Conservation (phyloP, 2,329 filamentous ascomycete species). For the Trichoderma sp. region DNA sequence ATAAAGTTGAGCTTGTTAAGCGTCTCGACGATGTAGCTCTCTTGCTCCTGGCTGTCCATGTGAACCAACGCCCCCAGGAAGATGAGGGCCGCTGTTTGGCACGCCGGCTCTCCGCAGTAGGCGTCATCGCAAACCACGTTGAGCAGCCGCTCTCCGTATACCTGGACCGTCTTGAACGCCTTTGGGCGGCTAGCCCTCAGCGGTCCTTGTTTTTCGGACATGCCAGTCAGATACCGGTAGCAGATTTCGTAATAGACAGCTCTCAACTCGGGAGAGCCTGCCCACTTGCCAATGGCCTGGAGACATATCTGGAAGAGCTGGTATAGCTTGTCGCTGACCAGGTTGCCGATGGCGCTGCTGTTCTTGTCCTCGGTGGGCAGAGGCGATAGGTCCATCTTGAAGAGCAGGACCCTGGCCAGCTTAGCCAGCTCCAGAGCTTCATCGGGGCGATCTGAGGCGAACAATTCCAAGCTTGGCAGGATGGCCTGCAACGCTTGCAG, state of each 20-base stretch:
- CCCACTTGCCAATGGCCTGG: conserved; percentile 73
- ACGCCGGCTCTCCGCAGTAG: conserved; percentile 77
- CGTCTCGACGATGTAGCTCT: conserved; percentile 73
- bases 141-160: conserved; percentile 75
- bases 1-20: conserved; percentile 89
- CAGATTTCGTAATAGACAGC: conserved; percentile 90
- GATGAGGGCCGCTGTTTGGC: conserved; percentile 82
- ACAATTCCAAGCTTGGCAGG: conserved; percentile 81
- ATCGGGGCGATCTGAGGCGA: conserved; percentile 66
- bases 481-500: conserved; percentile 85
- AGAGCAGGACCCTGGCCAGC: conserved; percentile 72
- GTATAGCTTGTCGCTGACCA: conserved; percentile 85
- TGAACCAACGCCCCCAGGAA: conserved; percentile 78
- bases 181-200: conserved; percentile 54
- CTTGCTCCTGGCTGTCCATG: conserved; percentile 71
- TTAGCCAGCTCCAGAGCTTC: conserved; percentile 77
- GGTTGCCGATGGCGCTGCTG: conserved; percentile 60
- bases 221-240: conserved; percentile 78
- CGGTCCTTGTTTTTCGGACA: conserved; percentile 56
- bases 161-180: conserved; percentile 70
- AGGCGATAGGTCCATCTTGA: conserved; percentile 64
- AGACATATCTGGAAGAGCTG: conserved; percentile 89
- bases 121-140: conserved; percentile 92
- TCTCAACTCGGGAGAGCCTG: conserved; percentile 70
- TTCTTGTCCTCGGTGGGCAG: conserved; percentile 46